These are phyloP conservation scores for Crucibulum laeve DNA, from an alignment of 768 basidiomycete genomes.

Conservation along the genomic window DNA sequence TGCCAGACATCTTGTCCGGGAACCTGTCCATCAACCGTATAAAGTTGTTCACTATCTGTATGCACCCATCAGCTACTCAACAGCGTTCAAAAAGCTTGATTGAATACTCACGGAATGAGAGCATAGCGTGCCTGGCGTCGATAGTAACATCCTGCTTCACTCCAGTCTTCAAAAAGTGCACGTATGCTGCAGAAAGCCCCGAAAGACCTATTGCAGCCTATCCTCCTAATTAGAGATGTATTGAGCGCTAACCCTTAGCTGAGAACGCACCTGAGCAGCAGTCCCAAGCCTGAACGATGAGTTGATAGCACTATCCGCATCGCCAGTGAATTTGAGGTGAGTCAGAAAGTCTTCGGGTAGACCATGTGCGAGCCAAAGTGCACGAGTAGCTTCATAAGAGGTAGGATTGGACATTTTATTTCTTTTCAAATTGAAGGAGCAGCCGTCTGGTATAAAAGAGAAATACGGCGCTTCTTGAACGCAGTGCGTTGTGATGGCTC, in stretches of 20 bases:
- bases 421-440: too few relatives aligned
- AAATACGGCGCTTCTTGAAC: too few relatives aligned
- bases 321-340: conserved; percentile 27
- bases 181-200: conserved; percentile 47
- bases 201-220: conserved; percentile 47
- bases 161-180: conserved; percentile 43
- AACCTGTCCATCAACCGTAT: conserved; percentile 35
- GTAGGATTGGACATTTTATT: too few relatives aligned
- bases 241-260: conserved; percentile 1
- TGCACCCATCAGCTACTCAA: neutral
- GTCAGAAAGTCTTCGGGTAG: conserved; percentile 33
- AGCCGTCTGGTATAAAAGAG: too few relatives aligned
- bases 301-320: conserved; percentile 39
- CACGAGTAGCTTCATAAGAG: too few relatives aligned
- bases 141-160: conserved; percentile 44
- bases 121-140: conserved; percentile 50
- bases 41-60: conserved; percentile 49
- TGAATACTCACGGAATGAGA: conserved; percentile 44
- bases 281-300: conserved; percentile 53
- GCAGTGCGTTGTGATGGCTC: too few relatives aligned
- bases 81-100: neutral
- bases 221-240: neutral
- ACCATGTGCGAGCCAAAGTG: conserved; percentile 38
- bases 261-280: conserved; percentile 42
- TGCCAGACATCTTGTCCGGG: conserved; percentile 37